Evolutionary conservation across 306 rosid genomes (phyloP), one percentile per base, ranked within the genome.

Genomic region (Vachellia pachyceras): DNA sequence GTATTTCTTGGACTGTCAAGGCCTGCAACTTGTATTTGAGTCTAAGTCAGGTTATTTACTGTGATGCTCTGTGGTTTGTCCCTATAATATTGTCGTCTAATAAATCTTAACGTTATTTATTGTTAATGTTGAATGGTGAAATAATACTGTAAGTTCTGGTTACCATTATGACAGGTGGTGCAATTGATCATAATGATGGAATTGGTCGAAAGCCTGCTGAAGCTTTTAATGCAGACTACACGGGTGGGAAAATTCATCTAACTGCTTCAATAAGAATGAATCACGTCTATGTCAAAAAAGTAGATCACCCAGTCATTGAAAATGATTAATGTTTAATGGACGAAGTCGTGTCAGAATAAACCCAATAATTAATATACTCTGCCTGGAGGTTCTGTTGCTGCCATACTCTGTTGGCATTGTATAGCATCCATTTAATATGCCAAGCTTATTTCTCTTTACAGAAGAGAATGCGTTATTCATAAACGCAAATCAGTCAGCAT

Each of bases 21-120:
- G 86, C 63, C 92, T 91, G 78, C 89, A 91, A 80, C 90, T 89
- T 85, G 88, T 83, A 61, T 95, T 93, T 79, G 97, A 91, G 73
- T 72, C 76, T 84, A 84, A 77, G 49, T 66, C 97, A 90, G 99
- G 99, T 95, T 79, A 82, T 84, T 85, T 76, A 68, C 75, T 80
- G 22, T 84, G 49, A 73, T 81, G 12, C 20, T 76, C 71, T 46
- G 70, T 40, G 69, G 55, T 65, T 58, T 68, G 75, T 79, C 73
- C 45, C 77, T 63, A 39, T 23, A 49, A 36, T 63, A 61, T 49
- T 58, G 44, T 80, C 70, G 35, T n/a, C 5, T 35, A 11, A 42
- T 60, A 25, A 76, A 60, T 63, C 60, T 61, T 13, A 33, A 17
- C 10, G 18, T 47, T 25, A 18, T 42, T 5, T 76, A 22, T 63